Percentiles rank a stretch among this genome's conserved stretches.
Evolutionary conservation across 768 basidiomycete species (phyloP).

Genomic region (Pulveroboletus sp.): DNA sequence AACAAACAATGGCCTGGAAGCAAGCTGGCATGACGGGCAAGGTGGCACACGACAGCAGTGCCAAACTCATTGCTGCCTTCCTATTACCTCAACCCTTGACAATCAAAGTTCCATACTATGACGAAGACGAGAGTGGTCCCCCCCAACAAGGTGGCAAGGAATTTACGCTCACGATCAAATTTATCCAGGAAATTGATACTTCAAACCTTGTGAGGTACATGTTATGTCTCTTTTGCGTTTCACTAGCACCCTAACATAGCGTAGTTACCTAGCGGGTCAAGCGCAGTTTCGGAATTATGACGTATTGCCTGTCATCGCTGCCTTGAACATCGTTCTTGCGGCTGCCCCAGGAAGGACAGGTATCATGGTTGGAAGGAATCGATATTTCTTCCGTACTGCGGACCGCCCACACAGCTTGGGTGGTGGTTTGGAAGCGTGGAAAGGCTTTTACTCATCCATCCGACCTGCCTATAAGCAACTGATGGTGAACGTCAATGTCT

Average conservation of each 20-base stretch:
- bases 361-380: slow-evolving; percentile 49
- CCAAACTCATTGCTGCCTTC: slow-evolving; percentile 43
- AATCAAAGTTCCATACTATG: slow-evolving; percentile 39
- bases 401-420: slow-evolving; percentile 35
- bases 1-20: slow-evolving; percentile 38
- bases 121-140: slow-evolving; percentile 42
- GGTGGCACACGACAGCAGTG: slow-evolving; percentile 47
- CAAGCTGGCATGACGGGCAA: slow-evolving; percentile 36
- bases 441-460: slow-evolving; percentile 43
- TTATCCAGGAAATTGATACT: slow-evolving; percentile 42
- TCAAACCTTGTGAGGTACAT: slow-evolving; percentile 38
- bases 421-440: slow-evolving; percentile 59
- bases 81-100: slow-evolving; percentile 40
- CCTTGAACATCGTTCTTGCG: slow-evolving; percentile 48
- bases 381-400: slow-evolving; percentile 46
- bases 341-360: slow-evolving; percentile 44
- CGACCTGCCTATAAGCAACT: slow-evolving; percentile 40
- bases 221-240: not conserved
- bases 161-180: slow-evolving; percentile 43
- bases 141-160: slow-evolving; percentile 33
- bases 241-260: slow-evolving; percentile 5
- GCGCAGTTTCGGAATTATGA: slow-evolving; percentile 42
- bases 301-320: slow-evolving; percentile 44
- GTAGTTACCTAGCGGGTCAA: slow-evolving; percentile 45
- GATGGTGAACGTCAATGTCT: slow-evolving; percentile 56